Conservation (phyloP, 2,329 filamentous ascomycete genomes). For the Diplocarpon rosae region DNA sequence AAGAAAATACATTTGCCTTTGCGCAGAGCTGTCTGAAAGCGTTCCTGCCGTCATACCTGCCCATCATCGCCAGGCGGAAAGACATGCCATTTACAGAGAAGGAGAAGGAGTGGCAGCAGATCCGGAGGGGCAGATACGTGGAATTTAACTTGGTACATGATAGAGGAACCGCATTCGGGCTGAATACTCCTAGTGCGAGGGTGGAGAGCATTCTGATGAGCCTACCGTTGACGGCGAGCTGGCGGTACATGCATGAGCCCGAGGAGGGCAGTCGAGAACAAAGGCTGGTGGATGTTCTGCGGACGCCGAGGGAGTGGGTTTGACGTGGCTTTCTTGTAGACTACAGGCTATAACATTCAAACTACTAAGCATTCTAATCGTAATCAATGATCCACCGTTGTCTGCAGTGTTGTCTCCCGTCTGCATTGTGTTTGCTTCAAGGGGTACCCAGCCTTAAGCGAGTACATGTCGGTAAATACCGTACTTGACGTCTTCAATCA, state of each 20-base stretch:
- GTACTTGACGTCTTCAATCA: no score
- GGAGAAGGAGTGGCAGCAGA: constrained; percentile 94
- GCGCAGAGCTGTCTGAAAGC: constrained; percentile 74
- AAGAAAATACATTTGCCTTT: constrained; percentile 84
- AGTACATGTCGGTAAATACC: no score
- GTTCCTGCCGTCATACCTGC: constrained; percentile 84
- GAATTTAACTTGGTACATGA: constrained; percentile 99
- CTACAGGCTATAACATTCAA: neutral
- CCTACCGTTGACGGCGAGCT: constrained; percentile 80
- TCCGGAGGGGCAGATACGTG: constrained; percentile 88
- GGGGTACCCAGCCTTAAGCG: no score
- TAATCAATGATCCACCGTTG: no score
- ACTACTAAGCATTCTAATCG: no score
- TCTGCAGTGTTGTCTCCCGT: no score
- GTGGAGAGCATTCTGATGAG: constrained; percentile 98
- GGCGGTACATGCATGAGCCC: constrained; percentile 91
- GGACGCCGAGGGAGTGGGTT: constrained; percentile 56
- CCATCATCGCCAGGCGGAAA: constrained; percentile 79
- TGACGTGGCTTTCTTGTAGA: constrained; percentile 25
- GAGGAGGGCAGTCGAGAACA: constrained; percentile 67
- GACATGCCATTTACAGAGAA: constrained; percentile 79
- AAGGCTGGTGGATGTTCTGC: constrained; percentile 62
- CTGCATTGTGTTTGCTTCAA: no score
- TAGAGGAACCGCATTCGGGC: constrained; percentile 83
- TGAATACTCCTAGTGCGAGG: constrained; percentile 83